Base-by-base conservation (phyloP, 495 filamentous ascomycete genomes). In the Neurospora sp. region DNA sequence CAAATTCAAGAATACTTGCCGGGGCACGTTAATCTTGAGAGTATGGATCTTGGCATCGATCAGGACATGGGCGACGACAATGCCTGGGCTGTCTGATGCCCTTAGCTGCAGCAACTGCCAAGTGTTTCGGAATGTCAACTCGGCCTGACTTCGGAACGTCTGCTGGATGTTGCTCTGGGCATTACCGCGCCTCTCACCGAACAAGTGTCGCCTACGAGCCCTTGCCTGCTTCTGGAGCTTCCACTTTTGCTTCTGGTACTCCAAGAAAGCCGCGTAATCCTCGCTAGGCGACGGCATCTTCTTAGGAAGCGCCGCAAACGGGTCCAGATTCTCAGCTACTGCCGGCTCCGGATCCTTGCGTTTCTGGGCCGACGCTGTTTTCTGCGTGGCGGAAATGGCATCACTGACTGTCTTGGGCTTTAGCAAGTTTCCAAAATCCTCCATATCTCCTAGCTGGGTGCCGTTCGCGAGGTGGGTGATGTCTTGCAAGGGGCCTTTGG, bases 231-330 rank as follows among this genome's bases (percentile, higher is more conserved):
- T 96, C 80, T 99, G 96, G 38, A 99, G 92, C 83, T 94, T 97
- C 96, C 96, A 99, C 80, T 99, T 99, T 83, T 94, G 89, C 82
- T 99, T 99, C 79, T 99, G 96, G 78, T 99, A 99, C 79, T 91
- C 87, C 69, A 99, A 82, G 84, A 97, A 99, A 0, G 89, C 93
- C 31, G 87, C 82, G 73, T 99, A 99, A 81, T 99, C 93, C 54
- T 96, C 90, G 0, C 89, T 90, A 35, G 94, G 93, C 10, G 86
- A 88, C 23, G 96, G 96, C 93, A 98, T 98, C 70, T 86, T 87
- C 41, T 91, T 87, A 0, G 96, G 96, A 5, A 99, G 88, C 72
- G 86, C 90, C 31, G 94, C 91, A 78, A 92, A 97, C 6, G 94
- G 94, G 79, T 98, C 92, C 5, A 86, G 81, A 8, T 87, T 88